Conservation (phyloP, 495 filamentous ascomycete genomes). For the Penicillium roqueforti region DNA sequence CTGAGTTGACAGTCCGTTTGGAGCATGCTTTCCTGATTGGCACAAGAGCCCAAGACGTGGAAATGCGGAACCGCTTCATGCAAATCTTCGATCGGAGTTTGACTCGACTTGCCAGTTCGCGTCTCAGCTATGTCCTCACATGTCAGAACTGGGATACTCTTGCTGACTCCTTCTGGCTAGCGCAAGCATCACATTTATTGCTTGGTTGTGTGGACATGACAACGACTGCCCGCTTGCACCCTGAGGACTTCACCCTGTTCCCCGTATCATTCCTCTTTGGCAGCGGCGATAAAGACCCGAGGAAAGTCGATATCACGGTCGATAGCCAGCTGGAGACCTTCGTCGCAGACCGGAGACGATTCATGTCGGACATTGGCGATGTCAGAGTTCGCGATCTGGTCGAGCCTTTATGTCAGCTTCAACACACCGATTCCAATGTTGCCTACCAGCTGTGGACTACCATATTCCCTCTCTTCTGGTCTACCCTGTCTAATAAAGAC, state of each 20-base stretch:
- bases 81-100: conserved; percentile 88
- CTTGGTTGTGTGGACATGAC: conserved; percentile 88
- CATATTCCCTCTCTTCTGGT: conserved; percentile 91
- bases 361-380: conserved; percentile 75
- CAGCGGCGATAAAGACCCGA: conserved; percentile 60
- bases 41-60: conserved; percentile 86
- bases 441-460: conserved; percentile 85
- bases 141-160: conserved; percentile 98
- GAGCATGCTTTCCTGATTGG: conserved; percentile 98
- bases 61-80: conserved; percentile 96
- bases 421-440: conserved; percentile 77
- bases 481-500: conserved; percentile 79
- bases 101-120: conserved; percentile 77
- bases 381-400: conserved; percentile 82
- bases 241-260: conserved; percentile 75
- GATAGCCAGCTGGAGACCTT: conserved; percentile 80
- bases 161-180: conserved; percentile 91
- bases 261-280: conserved; percentile 64
- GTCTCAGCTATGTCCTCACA: conserved; percentile 80
- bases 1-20: conserved; percentile 91
- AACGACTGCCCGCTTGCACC: conserved; percentile 65
- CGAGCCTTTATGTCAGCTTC: conserved; percentile 88
- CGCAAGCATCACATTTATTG: conserved; percentile 87
- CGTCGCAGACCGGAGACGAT: conserved; percentile 72
- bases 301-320: conserved; percentile 67